Evolutionary conservation across 495 filamentous ascomycete species (phyloP).

Genomic region (Talaromyces trachyspermus): DNA sequence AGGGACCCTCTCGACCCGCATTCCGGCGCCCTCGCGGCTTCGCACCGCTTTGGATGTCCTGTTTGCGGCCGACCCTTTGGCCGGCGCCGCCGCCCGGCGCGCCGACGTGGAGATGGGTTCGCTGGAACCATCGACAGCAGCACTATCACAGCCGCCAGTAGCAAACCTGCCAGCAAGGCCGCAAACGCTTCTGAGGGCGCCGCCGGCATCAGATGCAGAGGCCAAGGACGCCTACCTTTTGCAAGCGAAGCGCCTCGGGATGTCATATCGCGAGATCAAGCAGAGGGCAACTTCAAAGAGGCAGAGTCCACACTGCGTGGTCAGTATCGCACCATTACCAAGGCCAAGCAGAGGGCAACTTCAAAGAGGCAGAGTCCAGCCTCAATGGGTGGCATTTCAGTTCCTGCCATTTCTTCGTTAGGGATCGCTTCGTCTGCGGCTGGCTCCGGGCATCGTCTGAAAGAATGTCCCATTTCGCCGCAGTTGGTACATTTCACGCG

Average conservation of each 20-base stretch:
- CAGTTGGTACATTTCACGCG: slow-evolving; percentile 73
- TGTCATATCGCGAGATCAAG: slow-evolving; percentile 78
- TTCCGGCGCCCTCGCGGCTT: too few relatives aligned
- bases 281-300: slow-evolving; percentile 56
- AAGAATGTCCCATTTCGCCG: slow-evolving; percentile 65
- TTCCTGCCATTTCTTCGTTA: too few relatives aligned
- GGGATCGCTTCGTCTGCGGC: slow-evolving; percentile 27
- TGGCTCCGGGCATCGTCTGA: slow-evolving; percentile 50
- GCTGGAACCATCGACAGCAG: too few relatives aligned
- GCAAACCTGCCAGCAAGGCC: too few relatives aligned
- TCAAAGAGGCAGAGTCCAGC: slow-evolving; percentile 79
- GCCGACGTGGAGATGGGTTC: too few relatives aligned
- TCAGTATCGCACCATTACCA: slow-evolving; percentile 70
- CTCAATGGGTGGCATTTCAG: slow-evolving; percentile 72
- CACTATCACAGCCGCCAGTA: too few relatives aligned
- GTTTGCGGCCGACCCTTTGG: too few relatives aligned
- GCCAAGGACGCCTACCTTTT: slow-evolving; percentile 59
- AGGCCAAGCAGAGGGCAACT: slow-evolving; percentile 58
- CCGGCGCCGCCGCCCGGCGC: too few relatives aligned
- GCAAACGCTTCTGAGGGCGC: background rate
- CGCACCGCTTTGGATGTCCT: too few relatives aligned
- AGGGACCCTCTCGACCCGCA: too few relatives aligned
- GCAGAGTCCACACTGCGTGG: slow-evolving; percentile 86
- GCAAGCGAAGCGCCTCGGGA: slow-evolving; percentile 50
- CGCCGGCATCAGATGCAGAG: background rate